Conservation (phyloP, 495 filamentous ascomycete genomes). For the Neurospora pannonica region DNA sequence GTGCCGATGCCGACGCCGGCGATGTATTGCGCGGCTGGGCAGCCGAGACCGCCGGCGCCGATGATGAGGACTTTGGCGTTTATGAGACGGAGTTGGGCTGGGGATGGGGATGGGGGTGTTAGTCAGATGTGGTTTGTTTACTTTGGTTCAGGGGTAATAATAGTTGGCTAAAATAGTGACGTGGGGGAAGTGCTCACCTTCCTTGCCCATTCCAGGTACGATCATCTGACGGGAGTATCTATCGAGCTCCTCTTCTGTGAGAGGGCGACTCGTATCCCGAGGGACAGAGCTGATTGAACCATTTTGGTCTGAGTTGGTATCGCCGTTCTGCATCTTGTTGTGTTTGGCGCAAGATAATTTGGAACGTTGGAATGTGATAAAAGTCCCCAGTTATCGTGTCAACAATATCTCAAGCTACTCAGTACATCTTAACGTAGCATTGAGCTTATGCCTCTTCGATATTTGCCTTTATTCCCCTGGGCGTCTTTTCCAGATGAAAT, state of each 20-base stretch:
- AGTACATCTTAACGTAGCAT: background rate
- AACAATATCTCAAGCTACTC: background rate
- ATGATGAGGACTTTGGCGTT: constrained; percentile 65
- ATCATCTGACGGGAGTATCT: constrained; percentile 93
- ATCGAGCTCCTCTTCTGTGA: constrained; percentile 22
- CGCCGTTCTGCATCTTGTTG: background rate
- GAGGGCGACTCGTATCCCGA: constrained; percentile 1
- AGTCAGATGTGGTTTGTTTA: constrained; percentile 4
- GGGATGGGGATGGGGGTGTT: background rate
- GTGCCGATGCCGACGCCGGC: constrained; percentile 80
- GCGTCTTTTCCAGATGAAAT: background rate
- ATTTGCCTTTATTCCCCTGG: background rate
- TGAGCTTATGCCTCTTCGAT: background rate
- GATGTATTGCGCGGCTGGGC: constrained; percentile 82
- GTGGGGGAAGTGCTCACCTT: constrained; percentile 38
- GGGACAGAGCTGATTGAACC: background rate
- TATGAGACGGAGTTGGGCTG: constrained; percentile 73
- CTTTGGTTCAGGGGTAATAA: background rate
- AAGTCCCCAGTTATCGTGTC: background rate
- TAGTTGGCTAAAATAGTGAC: background rate
- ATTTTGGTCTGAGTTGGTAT: background rate
- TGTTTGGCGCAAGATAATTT: background rate
- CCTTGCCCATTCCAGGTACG: constrained; percentile 71
- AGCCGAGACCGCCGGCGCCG: constrained; percentile 89
- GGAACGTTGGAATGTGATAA: background rate